Conservation (phyloP, 2,329 filamentous ascomycete genomes). For the Dothistroma septosporum region DNA sequence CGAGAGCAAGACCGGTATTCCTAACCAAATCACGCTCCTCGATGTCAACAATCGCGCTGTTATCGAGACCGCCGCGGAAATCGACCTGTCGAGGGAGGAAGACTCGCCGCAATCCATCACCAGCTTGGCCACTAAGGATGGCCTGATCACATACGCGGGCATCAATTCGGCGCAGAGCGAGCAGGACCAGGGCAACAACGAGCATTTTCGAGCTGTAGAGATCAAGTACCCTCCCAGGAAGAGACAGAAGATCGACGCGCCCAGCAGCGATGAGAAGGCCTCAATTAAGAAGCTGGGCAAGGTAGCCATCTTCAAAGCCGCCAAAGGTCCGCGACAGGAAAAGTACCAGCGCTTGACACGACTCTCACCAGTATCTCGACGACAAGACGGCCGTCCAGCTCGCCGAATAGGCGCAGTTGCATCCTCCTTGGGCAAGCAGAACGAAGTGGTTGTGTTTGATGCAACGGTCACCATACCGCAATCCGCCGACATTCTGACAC, state of each 20-base stretch:
- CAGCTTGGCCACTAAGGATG: constrained; percentile 58
- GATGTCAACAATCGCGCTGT: constrained; percentile 66
- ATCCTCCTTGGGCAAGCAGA: constrained; percentile 66
- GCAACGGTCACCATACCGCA: constrained; percentile 54
- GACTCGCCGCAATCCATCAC: constrained; percentile 84
- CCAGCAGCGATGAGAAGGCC: constrained; percentile 33
- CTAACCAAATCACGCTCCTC: constrained; percentile 78
- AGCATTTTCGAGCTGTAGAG: constrained; percentile 75
- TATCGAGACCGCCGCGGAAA: constrained; percentile 61
- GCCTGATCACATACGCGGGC: constrained; percentile 61
- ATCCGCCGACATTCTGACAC: constrained; percentile 50
- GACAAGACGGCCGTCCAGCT: constrained; percentile 41
- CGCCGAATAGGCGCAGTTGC: constrained; percentile 71
- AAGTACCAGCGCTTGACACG: constrained; percentile 58
- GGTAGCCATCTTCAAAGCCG: constrained; percentile 48
- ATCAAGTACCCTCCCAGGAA: constrained; percentile 54
- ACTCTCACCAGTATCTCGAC: constrained; percentile 53
- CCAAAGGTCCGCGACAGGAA: constrained; percentile 47
- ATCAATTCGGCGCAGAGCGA: constrained; percentile 74
- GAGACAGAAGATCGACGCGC: constrained; percentile 38
- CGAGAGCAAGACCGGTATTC: constrained; percentile 72
- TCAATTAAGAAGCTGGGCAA: constrained; percentile 49
- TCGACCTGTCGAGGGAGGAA: constrained; percentile 76
- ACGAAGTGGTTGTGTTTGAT: constrained; percentile 78
- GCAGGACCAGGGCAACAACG: constrained; percentile 70